phyloP scores from a whole-genome alignment of 768 basidiomycete genomes.

The Strobilomyces echinocephalus region DNA sequence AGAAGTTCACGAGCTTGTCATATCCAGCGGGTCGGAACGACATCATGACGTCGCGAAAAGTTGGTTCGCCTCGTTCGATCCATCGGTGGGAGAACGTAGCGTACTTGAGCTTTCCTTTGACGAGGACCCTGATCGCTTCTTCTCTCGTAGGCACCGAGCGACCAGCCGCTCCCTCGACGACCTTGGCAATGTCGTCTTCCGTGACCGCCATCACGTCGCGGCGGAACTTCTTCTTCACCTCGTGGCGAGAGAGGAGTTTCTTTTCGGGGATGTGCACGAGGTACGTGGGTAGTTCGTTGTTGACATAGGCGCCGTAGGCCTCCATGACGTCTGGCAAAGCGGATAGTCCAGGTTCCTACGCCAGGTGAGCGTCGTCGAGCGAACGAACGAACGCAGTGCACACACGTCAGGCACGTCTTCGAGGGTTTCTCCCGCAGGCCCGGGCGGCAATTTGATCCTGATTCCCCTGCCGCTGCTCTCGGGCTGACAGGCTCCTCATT shows the following conservation, averaged over 20 bases:
- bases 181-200: conserved; percentile 20
- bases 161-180: conserved; percentile 15
- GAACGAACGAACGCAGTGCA: neutral
- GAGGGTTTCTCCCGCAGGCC: conserved; percentile 3
- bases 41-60: conserved; percentile 28
- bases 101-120: conserved; percentile 23
- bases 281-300: conserved; percentile 30
- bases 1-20: conserved; percentile 23
- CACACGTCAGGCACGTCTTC: conserved; percentile 9
- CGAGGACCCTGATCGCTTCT: conserved; percentile 22
- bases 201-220: conserved; percentile 23
- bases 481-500: conserved; percentile 10
- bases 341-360: conserved; percentile 13
- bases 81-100: conserved; percentile 29
- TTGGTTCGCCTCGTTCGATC: conserved; percentile 29
- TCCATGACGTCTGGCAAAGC: conserved; percentile 25
- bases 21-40: conserved; percentile 27
- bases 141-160: conserved; percentile 26
- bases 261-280: conserved; percentile 25
- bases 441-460: conserved; percentile 18
- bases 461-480: conserved; percentile 24
- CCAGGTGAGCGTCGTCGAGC: neutral
- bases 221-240: conserved; percentile 30
- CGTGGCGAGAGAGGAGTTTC: conserved; percentile 27
- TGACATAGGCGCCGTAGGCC: conserved; percentile 18